Base-by-base conservation (phyloP, 2,329 filamentous ascomycete genomes). In the Exutisphaerella laricina region DNA sequence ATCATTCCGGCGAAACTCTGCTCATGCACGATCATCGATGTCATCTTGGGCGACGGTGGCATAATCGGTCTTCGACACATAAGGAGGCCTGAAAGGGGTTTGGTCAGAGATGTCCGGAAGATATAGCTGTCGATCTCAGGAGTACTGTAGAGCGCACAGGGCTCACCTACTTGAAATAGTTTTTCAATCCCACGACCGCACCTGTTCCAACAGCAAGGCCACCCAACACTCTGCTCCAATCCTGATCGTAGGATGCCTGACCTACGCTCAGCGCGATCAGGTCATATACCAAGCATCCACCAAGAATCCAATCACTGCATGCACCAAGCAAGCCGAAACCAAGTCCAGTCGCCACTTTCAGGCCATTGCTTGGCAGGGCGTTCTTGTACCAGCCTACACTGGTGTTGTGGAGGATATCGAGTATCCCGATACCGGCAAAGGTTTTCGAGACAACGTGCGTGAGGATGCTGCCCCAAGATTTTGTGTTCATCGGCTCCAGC, bases 351-450 rank as follows among this genome's bases (percentile, higher is more conserved):
- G 73, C 53, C 0, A 71, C 63, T 57, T 78, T 76, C 36, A 79
- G 65, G 1, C 65, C 45, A 2, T 61, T 63, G 8, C 61, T 68
- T 1, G 76, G 72, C 2, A 67, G 58, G 18, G 71, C 61, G 37
- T 71, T 68, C 23, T 70, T 66, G 58, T 71, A 78, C 56, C 74
- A 80, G 1, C 74, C 77, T 0, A 75, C 75, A 0, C 70, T 70
- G 2, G 72, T 72, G 52, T 80, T 80, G 63, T 80, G 77, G 29
- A 80, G 57, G 8, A 80, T 62, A 50, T 80, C 78, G 4, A 80
- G 64, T 2, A 79, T 70, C 4, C 76, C 77, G 43, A 80, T 79
- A 4, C 77, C 77, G 0, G 76, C 75, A 51, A 79, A 80, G 0
- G 75, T 78, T 58, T 79, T 79, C 8, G 73, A 66, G 3, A 78